Conservation (phyloP, 257 asterid genomes). For the Dorcoceras hygrometricum region DNA sequence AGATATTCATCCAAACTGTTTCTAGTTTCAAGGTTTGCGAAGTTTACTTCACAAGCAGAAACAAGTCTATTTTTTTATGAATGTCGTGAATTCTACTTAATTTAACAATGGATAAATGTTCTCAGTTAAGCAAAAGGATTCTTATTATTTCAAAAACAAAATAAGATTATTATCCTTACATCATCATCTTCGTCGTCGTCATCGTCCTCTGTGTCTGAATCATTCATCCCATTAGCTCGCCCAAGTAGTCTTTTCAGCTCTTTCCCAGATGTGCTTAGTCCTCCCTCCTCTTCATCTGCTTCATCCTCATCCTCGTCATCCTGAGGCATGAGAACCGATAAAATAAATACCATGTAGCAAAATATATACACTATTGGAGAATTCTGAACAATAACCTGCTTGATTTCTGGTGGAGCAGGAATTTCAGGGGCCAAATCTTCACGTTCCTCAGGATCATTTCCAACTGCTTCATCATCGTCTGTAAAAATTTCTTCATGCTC, state of each 20-base stretch:
- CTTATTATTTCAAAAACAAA: constrained; percentile 12
- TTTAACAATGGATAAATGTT: not conserved
- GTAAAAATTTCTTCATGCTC: constrained; percentile 98
- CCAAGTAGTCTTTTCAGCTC: constrained; percentile 96
- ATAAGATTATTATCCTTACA: not conserved
- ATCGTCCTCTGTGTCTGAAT: constrained; percentile 81
- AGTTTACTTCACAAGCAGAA: constrained; percentile 3
- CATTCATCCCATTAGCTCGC: constrained; percentile 77
- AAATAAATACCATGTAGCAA: constrained; percentile 2
- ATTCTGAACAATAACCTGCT: constrained; percentile 54
- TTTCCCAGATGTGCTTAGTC: constrained; percentile 94
- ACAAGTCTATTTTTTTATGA: not conserved
- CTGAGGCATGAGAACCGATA: constrained; percentile 34
- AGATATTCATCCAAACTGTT: constrained; percentile 1
- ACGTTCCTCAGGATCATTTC: constrained; percentile 85
- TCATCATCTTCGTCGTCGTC: constrained; percentile 81
- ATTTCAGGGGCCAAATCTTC: constrained; percentile 96
- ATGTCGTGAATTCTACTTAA: constrained; percentile 5
- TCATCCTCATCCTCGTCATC: constrained; percentile 93
- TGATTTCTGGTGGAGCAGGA: constrained; percentile 98
- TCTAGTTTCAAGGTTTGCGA: constrained; percentile 1
- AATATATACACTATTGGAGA: not conserved
- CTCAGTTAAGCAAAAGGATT: constrained; percentile 4
- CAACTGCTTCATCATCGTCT: constrained; percentile 91
- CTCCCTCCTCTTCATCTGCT: constrained; percentile 79